Percentiles rank a stretch among this genome's conserved stretches.
These are phyloP conservation scores for Colletotrichum truncatum DNA, from an alignment of 2,329 filamentous ascomycete species.

Conservation along the genomic window DNA sequence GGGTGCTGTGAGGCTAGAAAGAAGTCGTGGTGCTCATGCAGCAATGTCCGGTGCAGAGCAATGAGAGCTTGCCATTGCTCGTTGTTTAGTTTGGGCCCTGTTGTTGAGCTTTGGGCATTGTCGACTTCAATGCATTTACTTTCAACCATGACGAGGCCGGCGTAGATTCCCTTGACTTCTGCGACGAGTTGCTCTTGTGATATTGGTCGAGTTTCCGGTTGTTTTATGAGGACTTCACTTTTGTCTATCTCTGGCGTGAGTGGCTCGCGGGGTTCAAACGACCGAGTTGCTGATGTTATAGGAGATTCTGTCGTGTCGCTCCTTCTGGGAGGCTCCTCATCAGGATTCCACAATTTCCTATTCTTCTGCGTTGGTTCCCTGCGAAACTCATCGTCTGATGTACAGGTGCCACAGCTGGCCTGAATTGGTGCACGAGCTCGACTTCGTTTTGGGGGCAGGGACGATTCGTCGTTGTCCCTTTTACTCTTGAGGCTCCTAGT, in stretches of 20 bases:
- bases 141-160: slow-evolving; percentile 85
- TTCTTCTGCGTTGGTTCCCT: too few species aligned
- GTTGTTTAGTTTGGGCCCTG: slow-evolving; percentile 58
- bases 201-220: slow-evolving; percentile 42
- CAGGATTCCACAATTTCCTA: not conserved
- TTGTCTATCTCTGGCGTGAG: not conserved
- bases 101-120: slow-evolving; percentile 62
- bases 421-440: not conserved
- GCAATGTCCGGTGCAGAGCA: slow-evolving; percentile 78
- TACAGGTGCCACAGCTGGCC: too few species aligned
- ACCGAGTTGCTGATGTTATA: not conserved
- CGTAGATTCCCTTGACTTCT: slow-evolving; percentile 86
- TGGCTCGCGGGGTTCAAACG: not conserved
- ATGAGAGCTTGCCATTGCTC: slow-evolving; percentile 89
- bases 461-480: not conserved
- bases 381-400: too few species aligned
- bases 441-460: not conserved
- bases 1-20: slow-evolving; percentile 90
- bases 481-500: too few species aligned
- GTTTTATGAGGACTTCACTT: not conserved
- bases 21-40: slow-evolving; percentile 87
- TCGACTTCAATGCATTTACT: slow-evolving; percentile 87
- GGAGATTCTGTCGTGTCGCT: not conserved
- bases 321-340: not conserved
- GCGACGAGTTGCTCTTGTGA: slow-evolving; percentile 80